Base-by-base conservation (phyloP, 805 yeast species). In the Candida lessepsii region DNA sequence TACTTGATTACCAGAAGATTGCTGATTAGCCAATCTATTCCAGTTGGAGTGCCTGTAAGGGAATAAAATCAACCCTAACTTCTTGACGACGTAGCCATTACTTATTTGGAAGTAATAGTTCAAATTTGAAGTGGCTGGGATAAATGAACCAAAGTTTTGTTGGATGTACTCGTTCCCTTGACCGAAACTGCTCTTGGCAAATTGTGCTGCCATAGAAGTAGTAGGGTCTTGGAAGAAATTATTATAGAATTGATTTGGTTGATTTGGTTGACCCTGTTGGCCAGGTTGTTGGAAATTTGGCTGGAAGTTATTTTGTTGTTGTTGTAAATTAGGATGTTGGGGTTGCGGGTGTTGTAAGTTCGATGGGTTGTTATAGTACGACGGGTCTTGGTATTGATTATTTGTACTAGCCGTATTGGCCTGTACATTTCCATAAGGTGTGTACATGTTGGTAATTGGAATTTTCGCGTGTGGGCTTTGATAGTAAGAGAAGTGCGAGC, bases 41-140 rank as follows among this genome's bases (percentile, higher is more conserved):
- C 98, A 89, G 39, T 83, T 85, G 54, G 77, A 79, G 57, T 87
- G 88, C 44, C 78, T 70, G 73, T 86, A 93, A 0, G 99, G 99
- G 60, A 89, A 81, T 23, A 93, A 56, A 17, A 95, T 81, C 46
- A 90, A 71, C 20, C 73, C 58, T 18, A 93, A 61, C 58, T 93
- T 93, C 25, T 71, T 71, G 45, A 84, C 57, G 10, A 93, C 99
- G 55, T 91, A 95, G 4, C 80, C 69, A 60, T 91, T 95, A 34
- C 95, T 83, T 14, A 93, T 96, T 62, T 86, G 87, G 71, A 93
- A 95, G 63, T 90, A 90, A 65, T 82, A 86, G 49, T 88, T 82
- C 51, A 93, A 64, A 40, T 85, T 81, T 25, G 69, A 63, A 2
- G 73, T 70, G 17, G 67, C 66, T 2, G 73, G 68, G 20, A 76